Evolutionary conservation across 345 rosid species (phyloP).

Genomic region (Clausena lansium): DNA sequence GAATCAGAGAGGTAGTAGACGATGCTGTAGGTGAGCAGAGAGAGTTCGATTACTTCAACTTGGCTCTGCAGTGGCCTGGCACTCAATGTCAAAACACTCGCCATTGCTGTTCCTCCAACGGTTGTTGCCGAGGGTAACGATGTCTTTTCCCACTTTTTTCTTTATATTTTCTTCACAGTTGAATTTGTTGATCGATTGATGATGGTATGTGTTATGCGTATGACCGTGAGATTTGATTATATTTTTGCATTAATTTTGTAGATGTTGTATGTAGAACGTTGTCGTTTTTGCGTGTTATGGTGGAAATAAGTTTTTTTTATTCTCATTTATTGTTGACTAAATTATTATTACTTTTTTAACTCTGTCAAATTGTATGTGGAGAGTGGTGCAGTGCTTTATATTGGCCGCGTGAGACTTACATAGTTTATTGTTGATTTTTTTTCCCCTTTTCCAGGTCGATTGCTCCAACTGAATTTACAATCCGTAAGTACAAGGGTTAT

Average conservation of each 20-base stretch:
- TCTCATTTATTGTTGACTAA: neutral
- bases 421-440: slow-evolving; percentile 1
- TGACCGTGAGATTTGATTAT: neutral
- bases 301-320: too few relatives aligned
- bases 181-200: neutral
- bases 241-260: neutral
- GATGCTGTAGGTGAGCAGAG: slow-evolving; percentile 33
- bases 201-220: too few relatives aligned
- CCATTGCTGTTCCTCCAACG: slow-evolving; percentile 83
- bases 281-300: too few relatives aligned
- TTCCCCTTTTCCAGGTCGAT: slow-evolving; percentile 40
- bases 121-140: slow-evolving; percentile 76
- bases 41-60: slow-evolving; percentile 90
- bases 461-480: slow-evolving; percentile 77
- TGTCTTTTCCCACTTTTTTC: neutral
- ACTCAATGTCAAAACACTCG: slow-evolving; percentile 66
- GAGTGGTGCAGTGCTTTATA: neutral
- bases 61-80: slow-evolving; percentile 87
- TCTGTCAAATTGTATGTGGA: neutral
- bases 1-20: slow-evolving; percentile 11
- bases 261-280: too few relatives aligned
- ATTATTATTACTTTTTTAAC: neutral
- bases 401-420: slow-evolving; percentile 11
- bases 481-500: slow-evolving; percentile 60
- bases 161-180: neutral